These are phyloP conservation scores for Mortierella sp. DNA, from an alignment of 371 early-diverging fungal genomes.

Conservation along the genomic window DNA sequence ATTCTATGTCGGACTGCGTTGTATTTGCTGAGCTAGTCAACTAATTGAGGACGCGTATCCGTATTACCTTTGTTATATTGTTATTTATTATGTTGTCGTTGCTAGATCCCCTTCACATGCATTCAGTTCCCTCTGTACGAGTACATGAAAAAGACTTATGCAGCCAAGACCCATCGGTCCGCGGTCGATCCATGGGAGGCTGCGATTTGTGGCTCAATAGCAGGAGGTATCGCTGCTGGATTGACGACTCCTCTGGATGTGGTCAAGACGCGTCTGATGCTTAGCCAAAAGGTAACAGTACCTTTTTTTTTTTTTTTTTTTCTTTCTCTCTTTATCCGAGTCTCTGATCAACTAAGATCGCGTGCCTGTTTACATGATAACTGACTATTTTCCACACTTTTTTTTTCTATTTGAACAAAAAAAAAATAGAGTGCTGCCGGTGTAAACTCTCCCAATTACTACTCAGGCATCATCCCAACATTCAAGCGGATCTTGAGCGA, in stretches of 20 bases:
- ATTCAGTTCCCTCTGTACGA: constrained; percentile 97
- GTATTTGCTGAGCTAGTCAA: background rate
- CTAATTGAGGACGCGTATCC: too few species aligned
- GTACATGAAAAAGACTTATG: constrained; percentile 74
- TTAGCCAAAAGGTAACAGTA: constrained; percentile 65
- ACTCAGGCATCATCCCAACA: constrained; percentile 77
- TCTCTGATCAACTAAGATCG: too few species aligned
- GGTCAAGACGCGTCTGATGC: constrained; percentile 92
- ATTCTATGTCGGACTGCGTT: background rate
- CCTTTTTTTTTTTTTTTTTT: constrained; percentile 1
- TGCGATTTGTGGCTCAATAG: constrained; percentile 86
- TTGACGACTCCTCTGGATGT: constrained; percentile 95
- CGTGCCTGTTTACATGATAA: background rate
- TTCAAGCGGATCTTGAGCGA: constrained; percentile 79
- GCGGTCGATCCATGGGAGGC: constrained; percentile 83
- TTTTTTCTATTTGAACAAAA: background rate
- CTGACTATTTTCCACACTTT: background rate
- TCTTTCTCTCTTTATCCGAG: background rate
- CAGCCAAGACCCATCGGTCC: constrained; percentile 53
- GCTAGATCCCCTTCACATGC: constrained; percentile 93
- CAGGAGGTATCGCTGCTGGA: constrained; percentile 93
- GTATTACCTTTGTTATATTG: background rate
- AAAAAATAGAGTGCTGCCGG: constrained; percentile 5
- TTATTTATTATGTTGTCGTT: background rate
- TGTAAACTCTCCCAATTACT: constrained; percentile 53